phyloP scores from a whole-genome alignment of 495 filamentous ascomycete genomes.

The Umbilicaria muhlenbergii region DNA sequence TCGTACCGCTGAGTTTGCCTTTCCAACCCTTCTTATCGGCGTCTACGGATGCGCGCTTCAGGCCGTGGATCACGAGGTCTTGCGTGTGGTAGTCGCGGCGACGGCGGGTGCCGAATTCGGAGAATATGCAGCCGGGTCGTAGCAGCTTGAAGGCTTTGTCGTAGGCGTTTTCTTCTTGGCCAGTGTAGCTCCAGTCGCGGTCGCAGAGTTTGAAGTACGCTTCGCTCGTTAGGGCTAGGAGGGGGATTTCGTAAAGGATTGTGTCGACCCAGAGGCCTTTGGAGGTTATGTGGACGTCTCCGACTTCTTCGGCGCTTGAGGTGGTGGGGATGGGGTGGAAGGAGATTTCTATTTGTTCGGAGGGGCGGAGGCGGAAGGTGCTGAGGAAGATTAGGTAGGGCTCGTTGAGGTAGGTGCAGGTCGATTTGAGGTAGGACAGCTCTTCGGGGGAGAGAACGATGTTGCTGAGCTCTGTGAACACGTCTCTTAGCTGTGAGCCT shows the following conservation, averaged over 20 bases:
- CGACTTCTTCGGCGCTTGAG: slow-evolving; percentile 50
- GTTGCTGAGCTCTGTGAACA: slow-evolving; percentile 50
- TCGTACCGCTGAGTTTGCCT: slow-evolving; percentile 73
- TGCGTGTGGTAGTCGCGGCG: slow-evolving; percentile 91
- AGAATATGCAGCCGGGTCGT: slow-evolving; percentile 70
- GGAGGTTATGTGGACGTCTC: slow-evolving; percentile 56
- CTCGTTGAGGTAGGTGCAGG: slow-evolving; percentile 67
- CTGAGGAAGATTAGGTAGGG: slow-evolving; percentile 67
- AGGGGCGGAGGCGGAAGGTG: slow-evolving; percentile 63
- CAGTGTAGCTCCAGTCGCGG: slow-evolving; percentile 69
- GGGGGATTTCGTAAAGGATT: slow-evolving; percentile 92
- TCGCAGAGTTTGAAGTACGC: slow-evolving; percentile 95
- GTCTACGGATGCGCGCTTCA: slow-evolving; percentile 57
- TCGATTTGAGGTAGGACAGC: slow-evolving; percentile 54
- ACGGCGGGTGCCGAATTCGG: slow-evolving; percentile 83
- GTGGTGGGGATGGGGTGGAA: slow-evolving; percentile 53
- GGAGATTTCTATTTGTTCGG: slow-evolving; percentile 56
- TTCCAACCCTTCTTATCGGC: slow-evolving; percentile 40
- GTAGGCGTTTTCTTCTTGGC: slow-evolving; percentile 70
- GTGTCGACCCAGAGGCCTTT: slow-evolving; percentile 84
- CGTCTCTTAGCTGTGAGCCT: not conserved
- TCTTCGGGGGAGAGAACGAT: slow-evolving; percentile 66
- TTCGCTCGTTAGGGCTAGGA: slow-evolving; percentile 82
- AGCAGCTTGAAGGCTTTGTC: slow-evolving; percentile 63
- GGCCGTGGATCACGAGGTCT: slow-evolving; percentile 72